Conservation (phyloP, 495 filamentous ascomycete species). For the Penicillium crystallinum region DNA sequence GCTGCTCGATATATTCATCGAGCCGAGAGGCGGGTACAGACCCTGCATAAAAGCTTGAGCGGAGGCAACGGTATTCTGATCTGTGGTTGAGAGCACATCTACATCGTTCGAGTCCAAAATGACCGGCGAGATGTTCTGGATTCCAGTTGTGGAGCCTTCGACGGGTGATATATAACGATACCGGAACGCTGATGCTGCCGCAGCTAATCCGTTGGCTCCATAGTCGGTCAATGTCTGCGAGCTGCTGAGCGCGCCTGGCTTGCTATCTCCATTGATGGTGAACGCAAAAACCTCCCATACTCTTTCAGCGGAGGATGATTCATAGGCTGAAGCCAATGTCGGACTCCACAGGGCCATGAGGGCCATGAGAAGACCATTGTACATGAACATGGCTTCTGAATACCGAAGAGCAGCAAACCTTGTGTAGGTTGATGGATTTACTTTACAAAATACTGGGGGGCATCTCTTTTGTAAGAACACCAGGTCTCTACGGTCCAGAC, state of each 20-base stretch:
- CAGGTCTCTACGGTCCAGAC: conserved; percentile 10
- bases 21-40: conserved; percentile 65
- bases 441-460: neutral
- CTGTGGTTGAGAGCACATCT: conserved; percentile 39
- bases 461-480: conserved; percentile 1
- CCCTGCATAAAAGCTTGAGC: conserved; percentile 76
- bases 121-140: conserved; percentile 38
- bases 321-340: conserved; percentile 19
- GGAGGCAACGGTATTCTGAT: conserved; percentile 51
- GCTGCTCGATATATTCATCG: conserved; percentile 34
- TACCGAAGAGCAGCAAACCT: neutral
- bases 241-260: conserved; percentile 46
- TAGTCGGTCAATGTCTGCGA: conserved; percentile 55
- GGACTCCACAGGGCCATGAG: conserved; percentile 13
- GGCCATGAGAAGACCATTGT: conserved; percentile 2
- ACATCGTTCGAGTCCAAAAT: conserved; percentile 45
- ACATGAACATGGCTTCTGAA: conserved; percentile 12
- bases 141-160: conserved; percentile 28
- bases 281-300: conserved; percentile 67
- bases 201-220: conserved; percentile 61
- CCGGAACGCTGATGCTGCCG: conserved; percentile 58
- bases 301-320: conserved; percentile 38
- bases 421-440: neutral
- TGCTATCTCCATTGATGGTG: conserved; percentile 68
- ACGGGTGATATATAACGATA: conserved; percentile 50